These are phyloP conservation scores for Pythium oligandrum DNA, from an alignment of 352 stramenopile genomes.

Conservation along the genomic window DNA sequence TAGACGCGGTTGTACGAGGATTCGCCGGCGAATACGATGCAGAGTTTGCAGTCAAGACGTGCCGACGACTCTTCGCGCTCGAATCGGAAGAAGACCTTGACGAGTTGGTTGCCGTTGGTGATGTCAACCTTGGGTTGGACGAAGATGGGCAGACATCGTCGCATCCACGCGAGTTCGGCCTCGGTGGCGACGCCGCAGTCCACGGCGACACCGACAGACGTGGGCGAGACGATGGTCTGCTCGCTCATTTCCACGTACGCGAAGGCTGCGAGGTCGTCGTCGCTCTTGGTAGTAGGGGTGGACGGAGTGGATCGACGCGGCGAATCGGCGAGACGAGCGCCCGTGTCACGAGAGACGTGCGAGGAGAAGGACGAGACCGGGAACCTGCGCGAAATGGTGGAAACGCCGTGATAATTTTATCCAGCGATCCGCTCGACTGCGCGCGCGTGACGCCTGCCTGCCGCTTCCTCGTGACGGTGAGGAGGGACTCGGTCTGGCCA, in stretches of 20 bases:
- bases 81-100: slow-evolving; percentile 83
- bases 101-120: slow-evolving; percentile 71
- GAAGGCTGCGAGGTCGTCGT: slow-evolving; percentile 21
- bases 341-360: slow-evolving; percentile 10
- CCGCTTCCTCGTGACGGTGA: too few species aligned
- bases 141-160: slow-evolving; percentile 76
- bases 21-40: slow-evolving; percentile 76
- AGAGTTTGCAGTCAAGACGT: slow-evolving; percentile 69
- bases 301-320: not conserved
- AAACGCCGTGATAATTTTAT: too few species aligned
- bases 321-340: not conserved
- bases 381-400: too few species aligned
- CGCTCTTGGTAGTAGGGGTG: slow-evolving; percentile 5
- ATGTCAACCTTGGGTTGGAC: slow-evolving; percentile 82
- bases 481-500: too few species aligned
- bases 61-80: slow-evolving; percentile 49
- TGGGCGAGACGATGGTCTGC: slow-evolving; percentile 16
- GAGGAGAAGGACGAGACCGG: slow-evolving; percentile 18
- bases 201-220: not conserved
- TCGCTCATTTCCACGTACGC: slow-evolving; percentile 49
- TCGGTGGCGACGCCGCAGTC: slow-evolving; percentile 7
- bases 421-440: too few species aligned
- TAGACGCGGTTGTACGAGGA: slow-evolving; percentile 81
- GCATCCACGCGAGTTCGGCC: slow-evolving; percentile 68
- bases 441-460: too few species aligned